These are phyloP conservation scores for Suillus bovinus DNA, from an alignment of 768 basidiomycete species.

Conservation along the genomic window DNA sequence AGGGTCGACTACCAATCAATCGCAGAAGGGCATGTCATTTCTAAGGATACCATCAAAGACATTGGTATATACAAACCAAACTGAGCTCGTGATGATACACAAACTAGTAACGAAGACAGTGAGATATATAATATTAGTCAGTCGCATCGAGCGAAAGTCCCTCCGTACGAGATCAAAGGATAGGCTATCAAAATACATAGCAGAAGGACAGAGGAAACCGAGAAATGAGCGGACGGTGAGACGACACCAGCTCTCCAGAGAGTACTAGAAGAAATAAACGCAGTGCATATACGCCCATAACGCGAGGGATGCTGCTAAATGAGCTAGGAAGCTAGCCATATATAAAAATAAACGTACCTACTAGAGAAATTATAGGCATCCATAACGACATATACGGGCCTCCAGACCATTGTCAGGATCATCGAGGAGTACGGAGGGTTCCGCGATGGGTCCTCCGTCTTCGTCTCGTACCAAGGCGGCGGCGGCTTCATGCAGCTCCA, in stretches of 20 bases:
- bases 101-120: background rate
- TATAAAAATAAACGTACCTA: background rate
- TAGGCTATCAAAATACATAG: background rate
- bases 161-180: background rate
- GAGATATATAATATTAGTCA: background rate
- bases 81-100: background rate
- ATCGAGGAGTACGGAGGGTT: background rate
- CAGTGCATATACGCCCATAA: background rate
- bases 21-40: background rate
- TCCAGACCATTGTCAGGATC: conserved; percentile 10
- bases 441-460: background rate
- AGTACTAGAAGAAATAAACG: background rate
- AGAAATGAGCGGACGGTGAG: conserved; percentile 1
- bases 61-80: background rate
- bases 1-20: background rate
- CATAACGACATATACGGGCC: conserved; percentile 16
- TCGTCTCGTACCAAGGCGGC: background rate
- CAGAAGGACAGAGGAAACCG: no score
- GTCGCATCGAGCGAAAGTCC: conserved; percentile 3
- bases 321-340: background rate
- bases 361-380: conserved; percentile 11
- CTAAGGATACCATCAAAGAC: background rate
- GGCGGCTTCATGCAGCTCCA: conserved; percentile 2
- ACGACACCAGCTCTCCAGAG: background rate
- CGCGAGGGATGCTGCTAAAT: background rate